A percentile compares a stretch with the other conserved stretches of the same genome.
These are phyloP conservation scores for Gnaphalium uliginosum DNA, from an alignment of 129 eudicot genomes.

Conservation along the genomic window DNA sequence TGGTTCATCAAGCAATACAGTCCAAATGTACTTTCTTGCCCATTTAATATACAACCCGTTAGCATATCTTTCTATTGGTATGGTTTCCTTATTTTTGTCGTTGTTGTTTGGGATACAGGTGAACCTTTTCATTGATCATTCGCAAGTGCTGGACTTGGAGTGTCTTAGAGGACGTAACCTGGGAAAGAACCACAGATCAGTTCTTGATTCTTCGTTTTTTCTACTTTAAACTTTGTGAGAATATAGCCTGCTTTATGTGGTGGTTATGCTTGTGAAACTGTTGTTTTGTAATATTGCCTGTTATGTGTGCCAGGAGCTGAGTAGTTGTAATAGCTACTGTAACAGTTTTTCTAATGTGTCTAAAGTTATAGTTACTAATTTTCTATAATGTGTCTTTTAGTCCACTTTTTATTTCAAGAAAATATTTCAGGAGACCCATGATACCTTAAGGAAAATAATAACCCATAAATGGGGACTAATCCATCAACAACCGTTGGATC, in stretches of 20 bases:
- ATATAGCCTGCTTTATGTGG: background rate
- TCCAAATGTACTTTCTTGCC: conserved; percentile 54
- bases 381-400: background rate
- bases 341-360: background rate
- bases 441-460: background rate
- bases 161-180: conserved; percentile 80
- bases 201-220: conserved; percentile 65
- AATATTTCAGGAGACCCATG: background rate
- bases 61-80: background rate
- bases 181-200: conserved; percentile 66
- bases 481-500: background rate
- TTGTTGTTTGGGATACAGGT: conserved; percentile 41
- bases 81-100: background rate
- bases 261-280: conserved; percentile 28
- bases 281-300: conserved; percentile 14
- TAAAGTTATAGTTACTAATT: no score
- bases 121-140: conserved; percentile 81
- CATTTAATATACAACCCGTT: background rate
- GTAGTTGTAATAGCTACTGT: background rate
- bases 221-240: conserved; percentile 25
- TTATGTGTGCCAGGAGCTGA: background rate
- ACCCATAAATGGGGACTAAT: background rate
- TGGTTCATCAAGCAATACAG: conserved; percentile 95
- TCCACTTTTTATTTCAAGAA: conserved; percentile 10
- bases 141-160: conserved; percentile 86